Percentiles rank a stretch among this genome's conserved stretches.
Evolutionary conservation across 192 early-diverging fungal species (phyloP).

Genomic region (Rhizophagus clarus): DNA sequence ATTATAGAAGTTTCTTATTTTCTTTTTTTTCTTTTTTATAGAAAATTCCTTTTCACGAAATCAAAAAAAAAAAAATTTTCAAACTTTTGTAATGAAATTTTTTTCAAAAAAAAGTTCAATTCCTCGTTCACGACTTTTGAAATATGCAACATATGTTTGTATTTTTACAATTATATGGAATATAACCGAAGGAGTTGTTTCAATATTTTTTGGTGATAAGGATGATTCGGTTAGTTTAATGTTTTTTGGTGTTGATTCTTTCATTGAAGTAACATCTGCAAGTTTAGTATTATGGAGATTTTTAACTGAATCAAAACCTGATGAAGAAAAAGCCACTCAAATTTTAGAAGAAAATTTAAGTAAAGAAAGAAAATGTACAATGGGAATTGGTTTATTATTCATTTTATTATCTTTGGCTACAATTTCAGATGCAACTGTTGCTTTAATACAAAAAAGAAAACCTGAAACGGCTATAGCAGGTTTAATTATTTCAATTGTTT

Average conservation of each 20-base stretch:
- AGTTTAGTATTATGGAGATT: slow-evolving; percentile 21
- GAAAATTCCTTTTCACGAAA: too few species aligned
- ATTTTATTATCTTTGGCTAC: slow-evolving; percentile 8
- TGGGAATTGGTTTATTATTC: slow-evolving; percentile 22
- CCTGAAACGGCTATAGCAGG: not conserved
- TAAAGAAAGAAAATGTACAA: slow-evolving; percentile 12
- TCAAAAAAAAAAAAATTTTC: too few species aligned
- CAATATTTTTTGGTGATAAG: slow-evolving; percentile 4
- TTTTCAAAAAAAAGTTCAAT: not conserved
- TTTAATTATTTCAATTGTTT: slow-evolving; percentile 21
- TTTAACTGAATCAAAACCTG: slow-evolving; percentile 4
- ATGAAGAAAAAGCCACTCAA: not conserved
- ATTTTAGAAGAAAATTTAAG: not conserved
- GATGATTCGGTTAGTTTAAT: not conserved
- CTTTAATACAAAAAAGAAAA: not conserved
- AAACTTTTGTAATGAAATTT: not conserved
- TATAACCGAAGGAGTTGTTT: slow-evolving; percentile 14
- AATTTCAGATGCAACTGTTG: not conserved
- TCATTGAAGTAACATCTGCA: slow-evolving; percentile 20
- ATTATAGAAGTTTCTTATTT: too few species aligned
- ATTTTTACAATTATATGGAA: slow-evolving; percentile 29
- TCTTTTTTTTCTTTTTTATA: too few species aligned
- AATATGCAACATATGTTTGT: not conserved
- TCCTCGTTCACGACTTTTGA: slow-evolving; percentile 19
- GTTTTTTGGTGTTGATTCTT: slow-evolving; percentile 12